phyloP scores from a whole-genome alignment of 306 rosid genomes.

The Delonix regia region DNA sequence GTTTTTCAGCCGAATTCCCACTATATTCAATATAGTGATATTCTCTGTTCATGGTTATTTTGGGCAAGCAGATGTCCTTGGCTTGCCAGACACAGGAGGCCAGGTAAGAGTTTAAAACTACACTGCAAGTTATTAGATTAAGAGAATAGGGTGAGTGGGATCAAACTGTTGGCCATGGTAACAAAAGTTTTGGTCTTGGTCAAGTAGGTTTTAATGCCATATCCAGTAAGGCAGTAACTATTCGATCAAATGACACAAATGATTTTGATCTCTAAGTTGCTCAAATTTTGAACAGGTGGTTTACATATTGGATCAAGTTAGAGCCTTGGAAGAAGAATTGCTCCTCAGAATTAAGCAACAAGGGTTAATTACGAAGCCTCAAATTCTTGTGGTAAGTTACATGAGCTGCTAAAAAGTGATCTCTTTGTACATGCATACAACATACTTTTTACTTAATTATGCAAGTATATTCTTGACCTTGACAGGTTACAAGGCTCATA shows the following conservation, averaged over 20 bases:
- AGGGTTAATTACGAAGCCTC: slow-evolving; percentile 78
- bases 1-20: slow-evolving; percentile 69
- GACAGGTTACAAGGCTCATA: slow-evolving; percentile 80
- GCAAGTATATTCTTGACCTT: slow-evolving; percentile 16
- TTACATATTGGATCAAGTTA: slow-evolving; percentile 93
- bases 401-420: background rate
- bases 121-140: background rate
- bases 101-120: slow-evolving; percentile 54
- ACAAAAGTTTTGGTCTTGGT: background rate
- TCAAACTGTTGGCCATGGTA: background rate
- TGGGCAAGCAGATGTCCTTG: slow-evolving; percentile 93
- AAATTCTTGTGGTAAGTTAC: slow-evolving; percentile 76
- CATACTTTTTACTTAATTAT: background rate
- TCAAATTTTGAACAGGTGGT: slow-evolving; percentile 60
- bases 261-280: background rate
- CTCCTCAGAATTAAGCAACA: slow-evolving; percentile 70
- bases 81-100: slow-evolving; percentile 95
- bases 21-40: slow-evolving; percentile 65
- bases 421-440: background rate
- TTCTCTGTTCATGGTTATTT: slow-evolving; percentile 90
- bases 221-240: background rate
- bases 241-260: background rate
- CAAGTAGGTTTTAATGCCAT: background rate
- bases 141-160: background rate
- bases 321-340: slow-evolving; percentile 83